A percentile compares a stretch with the other conserved stretches of the same genome.
phyloP scores from a whole-genome alignment of 805 yeast genomes.

The Barnettozyma botsteinii region DNA sequence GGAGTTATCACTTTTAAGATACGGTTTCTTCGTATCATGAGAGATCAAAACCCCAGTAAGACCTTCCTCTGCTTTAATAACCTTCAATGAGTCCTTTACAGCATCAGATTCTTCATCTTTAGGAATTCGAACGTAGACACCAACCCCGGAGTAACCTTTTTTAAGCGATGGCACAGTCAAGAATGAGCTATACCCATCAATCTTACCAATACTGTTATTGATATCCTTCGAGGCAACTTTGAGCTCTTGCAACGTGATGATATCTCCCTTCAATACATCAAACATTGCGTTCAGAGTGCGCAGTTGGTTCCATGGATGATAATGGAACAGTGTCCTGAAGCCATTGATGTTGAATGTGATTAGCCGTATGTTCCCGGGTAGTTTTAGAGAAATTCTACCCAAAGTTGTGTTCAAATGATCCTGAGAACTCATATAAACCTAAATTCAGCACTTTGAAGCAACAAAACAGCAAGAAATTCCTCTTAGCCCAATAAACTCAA shows the following conservation, averaged over 20 bases:
- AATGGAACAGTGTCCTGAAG: constrained; percentile 68
- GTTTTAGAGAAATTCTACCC: neutral
- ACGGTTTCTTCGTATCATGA: constrained; percentile 17
- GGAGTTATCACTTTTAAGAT: constrained; percentile 21
- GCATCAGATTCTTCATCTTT: constrained; percentile 35
- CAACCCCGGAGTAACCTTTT: constrained; percentile 92
- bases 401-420: neutral
- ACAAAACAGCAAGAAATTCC: too few relatives aligned
- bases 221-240: constrained; percentile 55
- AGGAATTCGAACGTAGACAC: constrained; percentile 63
- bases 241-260: constrained; percentile 83
- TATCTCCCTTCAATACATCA: constrained; percentile 55
- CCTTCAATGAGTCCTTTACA: constrained; percentile 38
- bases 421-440: neutral
- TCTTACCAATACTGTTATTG: constrained; percentile 41
- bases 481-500: too few relatives aligned
- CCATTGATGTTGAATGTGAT: constrained; percentile 85
- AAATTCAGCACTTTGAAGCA: neutral
- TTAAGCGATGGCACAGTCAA: constrained; percentile 60
- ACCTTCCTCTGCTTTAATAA: constrained; percentile 84
- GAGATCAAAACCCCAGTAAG: constrained; percentile 56
- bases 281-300: constrained; percentile 38
- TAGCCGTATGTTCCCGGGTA: constrained; percentile 1
- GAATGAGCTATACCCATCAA: constrained; percentile 56
- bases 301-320: constrained; percentile 73